Evolutionary conservation across 352 stramenopile species (phyloP).

Genomic region (Pythium grandisporangium): DNA sequence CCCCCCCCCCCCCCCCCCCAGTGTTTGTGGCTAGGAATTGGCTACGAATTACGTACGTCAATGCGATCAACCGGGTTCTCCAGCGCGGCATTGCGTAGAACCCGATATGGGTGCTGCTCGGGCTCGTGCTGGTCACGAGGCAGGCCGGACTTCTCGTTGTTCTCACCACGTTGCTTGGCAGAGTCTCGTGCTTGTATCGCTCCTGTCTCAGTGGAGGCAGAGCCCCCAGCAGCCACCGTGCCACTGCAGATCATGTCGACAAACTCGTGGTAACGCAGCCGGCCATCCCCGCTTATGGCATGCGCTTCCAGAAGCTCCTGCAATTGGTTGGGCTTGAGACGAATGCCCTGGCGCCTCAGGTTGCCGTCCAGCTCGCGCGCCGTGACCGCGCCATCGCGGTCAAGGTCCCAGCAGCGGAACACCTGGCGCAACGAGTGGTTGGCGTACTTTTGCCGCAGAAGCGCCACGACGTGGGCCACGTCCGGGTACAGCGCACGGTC

Average conservation of each 20-base stretch:
- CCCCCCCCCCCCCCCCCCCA: too few species aligned
- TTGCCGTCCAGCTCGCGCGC: conserved; percentile 33
- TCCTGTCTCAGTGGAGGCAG: too few species aligned
- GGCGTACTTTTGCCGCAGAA: conserved; percentile 45
- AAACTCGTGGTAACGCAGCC: conserved; percentile 38
- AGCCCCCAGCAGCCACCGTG: conserved; percentile 6
- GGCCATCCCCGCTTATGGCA: conserved; percentile 27
- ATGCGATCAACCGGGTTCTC: conserved; percentile 6
- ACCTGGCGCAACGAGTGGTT: conserved; percentile 22
- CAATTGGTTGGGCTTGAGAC: conserved; percentile 20
- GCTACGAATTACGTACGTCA: conserved; percentile 7
- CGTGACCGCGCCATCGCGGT: conserved; percentile 42
- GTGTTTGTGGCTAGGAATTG: background rate
- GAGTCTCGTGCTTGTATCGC: too few species aligned
- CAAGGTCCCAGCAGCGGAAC: conserved; percentile 49
- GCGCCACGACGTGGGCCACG: conserved; percentile 20
- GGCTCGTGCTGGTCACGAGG: conserved; percentile 5
- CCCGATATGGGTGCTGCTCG: conserved; percentile 18
- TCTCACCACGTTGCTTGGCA: too few species aligned
- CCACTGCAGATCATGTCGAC: conserved; percentile 26
- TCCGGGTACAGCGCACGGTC: conserved; percentile 21
- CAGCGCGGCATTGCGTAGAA: conserved; percentile 18
- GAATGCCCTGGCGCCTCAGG: conserved; percentile 28
- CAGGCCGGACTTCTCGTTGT: conserved; percentile 12
- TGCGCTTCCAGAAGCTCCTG: conserved; percentile 30